These are phyloP conservation scores for Epithele typhae DNA, from an alignment of 768 basidiomycete species.

Conservation along the genomic window DNA sequence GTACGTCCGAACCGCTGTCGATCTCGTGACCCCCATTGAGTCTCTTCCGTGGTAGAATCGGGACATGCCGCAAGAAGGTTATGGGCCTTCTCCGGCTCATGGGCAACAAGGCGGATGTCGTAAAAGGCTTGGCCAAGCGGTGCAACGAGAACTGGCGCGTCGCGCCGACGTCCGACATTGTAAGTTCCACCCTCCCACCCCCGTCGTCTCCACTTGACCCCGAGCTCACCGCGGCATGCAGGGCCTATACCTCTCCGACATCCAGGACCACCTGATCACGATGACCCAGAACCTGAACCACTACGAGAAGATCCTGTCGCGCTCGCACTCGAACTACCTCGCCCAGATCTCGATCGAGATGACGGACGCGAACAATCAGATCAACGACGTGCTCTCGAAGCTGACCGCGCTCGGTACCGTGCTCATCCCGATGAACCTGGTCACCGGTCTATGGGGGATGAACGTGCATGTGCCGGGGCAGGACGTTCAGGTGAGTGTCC, in stretches of 20 bases:
- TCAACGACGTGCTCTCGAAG: conserved; percentile 97
- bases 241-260: conserved; percentile 95
- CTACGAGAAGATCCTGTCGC: conserved; percentile 98
- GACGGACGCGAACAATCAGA: conserved; percentile 99
- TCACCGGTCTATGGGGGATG: conserved; percentile 98
- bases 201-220: not conserved
- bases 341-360: conserved; percentile 99
- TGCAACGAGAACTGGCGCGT: conserved; percentile 99
- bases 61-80: conserved; percentile 98
- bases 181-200: conserved; percentile 35
- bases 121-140: conserved; percentile 95
- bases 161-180: conserved; percentile 96
- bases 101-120: conserved; percentile 99
- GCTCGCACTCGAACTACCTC: conserved; percentile 98
- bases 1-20: conserved; percentile 30
- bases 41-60: no score
- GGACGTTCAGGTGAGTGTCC: conserved; percentile 39
- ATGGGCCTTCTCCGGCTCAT: conserved; percentile 95
- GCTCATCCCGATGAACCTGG: conserved; percentile 94
- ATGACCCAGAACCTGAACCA: conserved; percentile 99
- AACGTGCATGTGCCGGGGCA: conserved; percentile 96
- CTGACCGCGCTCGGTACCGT: conserved; percentile 97
- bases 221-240: conserved; percentile 26
- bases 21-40: no score
- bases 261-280: conserved; percentile 97